Evolutionary conservation across 805 yeast genomes (phyloP).

Genomic region (Tanozyma kutaoensis): DNA sequence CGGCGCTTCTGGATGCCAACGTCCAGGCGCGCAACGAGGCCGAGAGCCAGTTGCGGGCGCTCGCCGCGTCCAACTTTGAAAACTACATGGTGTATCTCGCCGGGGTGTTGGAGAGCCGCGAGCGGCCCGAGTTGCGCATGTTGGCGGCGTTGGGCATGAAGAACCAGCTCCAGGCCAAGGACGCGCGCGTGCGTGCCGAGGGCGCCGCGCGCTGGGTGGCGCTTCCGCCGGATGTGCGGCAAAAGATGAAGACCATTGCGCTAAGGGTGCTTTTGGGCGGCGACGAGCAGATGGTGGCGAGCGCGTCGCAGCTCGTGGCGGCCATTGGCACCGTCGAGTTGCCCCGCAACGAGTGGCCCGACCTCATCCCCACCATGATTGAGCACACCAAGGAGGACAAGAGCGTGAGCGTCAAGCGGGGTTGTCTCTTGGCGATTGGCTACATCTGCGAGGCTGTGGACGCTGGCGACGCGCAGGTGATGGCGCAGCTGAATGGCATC

Average conservation of each 20-base stretch:
- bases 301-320: conserved; percentile 90
- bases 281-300: conserved; percentile 70
- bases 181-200: conserved; percentile 37
- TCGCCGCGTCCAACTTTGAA: conserved; percentile 66
- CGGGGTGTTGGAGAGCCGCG: conserved; percentile 56
- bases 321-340: conserved; percentile 95
- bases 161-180: conserved; percentile 81
- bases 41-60: conserved; percentile 58
- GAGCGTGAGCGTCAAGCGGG: conserved; percentile 70
- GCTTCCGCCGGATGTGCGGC: conserved; percentile 40
- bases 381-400: conserved; percentile 73
- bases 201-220: conserved; percentile 67
- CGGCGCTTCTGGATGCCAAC: conserved; percentile 60
- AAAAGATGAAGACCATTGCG: conserved; percentile 47
- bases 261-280: conserved; percentile 48
- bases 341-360: conserved; percentile 82
- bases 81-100: conserved; percentile 61
- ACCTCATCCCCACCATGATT: conserved; percentile 69
- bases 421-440: conserved; percentile 82
- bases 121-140: conserved; percentile 72
- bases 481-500: conserved; percentile 80
- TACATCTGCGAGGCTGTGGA: conserved; percentile 94
- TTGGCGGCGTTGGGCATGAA: conserved; percentile 82
- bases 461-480: conserved; percentile 63
- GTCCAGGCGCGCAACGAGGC: conserved; percentile 50